A percentile compares a stretch with the other conserved stretches of the same genome.
Conservation (phyloP, 2,329 filamentous ascomycete species). For the Pseudogymnoascus sp. region DNA sequence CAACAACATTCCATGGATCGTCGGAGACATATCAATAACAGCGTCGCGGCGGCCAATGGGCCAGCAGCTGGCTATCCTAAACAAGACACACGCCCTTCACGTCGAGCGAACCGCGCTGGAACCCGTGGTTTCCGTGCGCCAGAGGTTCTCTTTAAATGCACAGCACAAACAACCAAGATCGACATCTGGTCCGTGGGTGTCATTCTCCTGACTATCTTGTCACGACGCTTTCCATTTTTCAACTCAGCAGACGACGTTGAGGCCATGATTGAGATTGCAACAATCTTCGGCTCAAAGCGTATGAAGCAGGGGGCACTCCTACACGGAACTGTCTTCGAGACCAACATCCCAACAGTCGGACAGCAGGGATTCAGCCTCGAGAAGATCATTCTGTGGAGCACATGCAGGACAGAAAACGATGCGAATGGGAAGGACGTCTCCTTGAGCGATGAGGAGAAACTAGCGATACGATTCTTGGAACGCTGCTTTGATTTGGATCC, state of each 20-base stretch:
- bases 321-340: conserved; percentile 89
- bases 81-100: conserved; percentile 78
- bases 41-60: conserved; percentile 49
- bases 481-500: conserved; percentile 73
- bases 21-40: conserved; percentile 51
- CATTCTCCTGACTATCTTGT: conserved; percentile 92
- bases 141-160: conserved; percentile 96
- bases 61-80: conserved; percentile 72
- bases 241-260: conserved; percentile 98
- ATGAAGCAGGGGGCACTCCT: conserved; percentile 80
- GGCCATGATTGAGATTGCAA: conserved; percentile 93
- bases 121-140: conserved; percentile 94
- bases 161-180: conserved; percentile 85
- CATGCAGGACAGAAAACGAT: conserved; percentile 56
- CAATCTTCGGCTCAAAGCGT: conserved; percentile 77
- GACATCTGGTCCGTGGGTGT: conserved; percentile 97
- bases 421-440: conserved; percentile 44
- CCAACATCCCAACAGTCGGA: conserved; percentile 84
- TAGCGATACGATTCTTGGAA: conserved; percentile 66
- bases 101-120: conserved; percentile 87
- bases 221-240: conserved; percentile 93
- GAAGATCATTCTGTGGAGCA: conserved; percentile 94
- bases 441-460: conserved; percentile 60
- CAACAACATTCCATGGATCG: conserved; percentile 58
- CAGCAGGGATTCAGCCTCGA: conserved; percentile 80